phyloP scores from a whole-genome alignment of 345 rosid genomes.

The Euphorbia pulcherrima region DNA sequence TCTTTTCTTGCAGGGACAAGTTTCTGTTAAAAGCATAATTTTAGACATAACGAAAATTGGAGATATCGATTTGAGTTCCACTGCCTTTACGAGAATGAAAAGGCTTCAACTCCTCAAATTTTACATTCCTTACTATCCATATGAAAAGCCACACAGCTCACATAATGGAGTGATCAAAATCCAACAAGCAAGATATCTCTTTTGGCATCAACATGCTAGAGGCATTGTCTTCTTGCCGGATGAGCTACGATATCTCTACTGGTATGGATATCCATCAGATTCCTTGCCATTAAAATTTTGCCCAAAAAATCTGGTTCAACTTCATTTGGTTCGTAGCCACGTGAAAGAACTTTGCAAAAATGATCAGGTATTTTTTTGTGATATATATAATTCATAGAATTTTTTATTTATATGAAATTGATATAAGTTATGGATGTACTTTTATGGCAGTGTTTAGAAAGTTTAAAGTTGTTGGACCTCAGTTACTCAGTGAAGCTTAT shows the following conservation, averaged over 20 bases:
- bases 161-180: neutral
- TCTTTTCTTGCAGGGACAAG: neutral
- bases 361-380: neutral
- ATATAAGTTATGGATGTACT: neutral
- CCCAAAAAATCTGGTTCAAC: constrained; percentile 7
- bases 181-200: neutral
- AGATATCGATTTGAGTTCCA: neutral
- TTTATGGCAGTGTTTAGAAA: constrained; percentile 6
- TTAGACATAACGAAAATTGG: neutral
- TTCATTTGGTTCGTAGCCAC: constrained; percentile 1
- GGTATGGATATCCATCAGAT: constrained; percentile 5
- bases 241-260: constrained; percentile 1
- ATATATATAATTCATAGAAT: neutral
- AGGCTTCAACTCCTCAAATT: neutral
- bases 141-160: neutral
- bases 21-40: neutral
- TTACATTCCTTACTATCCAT: neutral
- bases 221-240: constrained; percentile 8
- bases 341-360: constrained; percentile 1
- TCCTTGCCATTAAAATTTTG: constrained; percentile 1
- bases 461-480: constrained; percentile 12
- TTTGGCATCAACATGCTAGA: neutral
- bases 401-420: neutral
- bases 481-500: constrained; percentile 2
- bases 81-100: neutral